Evolutionary conservation across 805 yeast species (phyloP).

Genomic region (Saturnispora diversa): DNA sequence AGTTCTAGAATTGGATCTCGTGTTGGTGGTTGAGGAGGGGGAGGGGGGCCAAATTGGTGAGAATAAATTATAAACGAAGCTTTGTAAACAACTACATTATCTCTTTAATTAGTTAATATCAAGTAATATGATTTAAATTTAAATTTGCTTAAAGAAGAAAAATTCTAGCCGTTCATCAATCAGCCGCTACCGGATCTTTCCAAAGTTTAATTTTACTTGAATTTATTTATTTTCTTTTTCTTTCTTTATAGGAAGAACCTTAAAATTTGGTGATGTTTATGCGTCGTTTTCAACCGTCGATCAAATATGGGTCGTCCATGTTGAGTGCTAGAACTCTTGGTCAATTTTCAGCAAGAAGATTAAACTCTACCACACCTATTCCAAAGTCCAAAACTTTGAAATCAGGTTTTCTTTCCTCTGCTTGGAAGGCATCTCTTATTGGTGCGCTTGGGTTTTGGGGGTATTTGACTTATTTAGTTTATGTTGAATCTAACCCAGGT

Average conservation of each 20-base stretch:
- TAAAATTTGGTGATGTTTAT: neutral
- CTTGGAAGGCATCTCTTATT: conserved; percentile 44
- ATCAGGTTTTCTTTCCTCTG: conserved; percentile 29
- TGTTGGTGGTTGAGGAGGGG: too few species aligned
- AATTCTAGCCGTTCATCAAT: too few species aligned
- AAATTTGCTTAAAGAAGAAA: too few species aligned
- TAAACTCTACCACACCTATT: neutral
- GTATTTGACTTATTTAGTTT: conserved; percentile 54
- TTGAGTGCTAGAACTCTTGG: neutral
- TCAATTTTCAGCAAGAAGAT: neutral
- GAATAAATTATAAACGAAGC: too few species aligned
- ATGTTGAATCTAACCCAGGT: conserved; percentile 54
- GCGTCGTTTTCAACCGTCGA: neutral
- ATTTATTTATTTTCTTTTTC: neutral
- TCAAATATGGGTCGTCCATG: neutral
- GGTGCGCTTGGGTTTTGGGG: conserved; percentile 46
- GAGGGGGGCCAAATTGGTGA: too few species aligned
- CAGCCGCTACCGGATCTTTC: neutral
- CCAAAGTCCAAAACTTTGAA: conserved; percentile 8
- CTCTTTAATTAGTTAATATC: too few species aligned
- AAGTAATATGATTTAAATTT: too few species aligned
- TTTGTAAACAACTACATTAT: too few species aligned
- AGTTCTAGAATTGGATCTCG: too few species aligned
- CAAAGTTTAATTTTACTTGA: neutral
- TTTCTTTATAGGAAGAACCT: neutral